Base-by-base conservation (phyloP, 2,329 filamentous ascomycete genomes). In the Venturia aucupariae region DNA sequence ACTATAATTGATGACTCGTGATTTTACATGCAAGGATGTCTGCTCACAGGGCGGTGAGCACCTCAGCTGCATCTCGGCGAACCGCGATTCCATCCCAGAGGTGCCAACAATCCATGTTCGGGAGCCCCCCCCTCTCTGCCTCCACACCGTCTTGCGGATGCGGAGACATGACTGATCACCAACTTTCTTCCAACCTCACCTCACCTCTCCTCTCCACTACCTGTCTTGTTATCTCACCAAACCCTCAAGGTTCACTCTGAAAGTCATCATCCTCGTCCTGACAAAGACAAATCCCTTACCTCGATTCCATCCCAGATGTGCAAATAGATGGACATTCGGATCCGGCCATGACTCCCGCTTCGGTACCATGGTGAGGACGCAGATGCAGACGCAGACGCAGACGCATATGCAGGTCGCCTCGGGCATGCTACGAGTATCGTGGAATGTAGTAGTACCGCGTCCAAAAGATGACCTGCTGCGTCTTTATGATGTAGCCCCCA, bases 141-240 rank as follows among this genome's bases (percentile, higher is more conserved):
- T 35, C 10, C 4, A 35, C 32, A 35, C 5, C 17, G 48, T 3
- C 1, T 11, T 22, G 48, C 24, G 7, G 24, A n/a, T 17, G 48
- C 24, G 24, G 48, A 54, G 24, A 32, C 3, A 4, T 22, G 1
- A 35, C 46, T 55, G 30, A 55, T 55, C 51, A 55, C 17, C 51
- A 55, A 55, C 51, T 55, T 10, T 55, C 30, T 55, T 55, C 51
- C 30, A 55, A 55, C 27, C 51, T 55, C 51, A 35, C 51, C 51
- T 51, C 22, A 51, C 30, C 22, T 51, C 13, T 11, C 24, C 22
- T 48, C 17, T 42, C 15, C 39, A 7, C 39, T 35, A 4, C 32
- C 32, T 35, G 4, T 35, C 32, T 35, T 35, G n/a, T n/a, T n/a
- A n/a, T n/a, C n/a, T n/a, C n/a, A n/a, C 32, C 32, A 35, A 35